Evolutionary conservation across 2,329 filamentous ascomycete species (phyloP), one percentile per base, ranked within the genome.

Genomic region (Stromatinia cepivora): DNA sequence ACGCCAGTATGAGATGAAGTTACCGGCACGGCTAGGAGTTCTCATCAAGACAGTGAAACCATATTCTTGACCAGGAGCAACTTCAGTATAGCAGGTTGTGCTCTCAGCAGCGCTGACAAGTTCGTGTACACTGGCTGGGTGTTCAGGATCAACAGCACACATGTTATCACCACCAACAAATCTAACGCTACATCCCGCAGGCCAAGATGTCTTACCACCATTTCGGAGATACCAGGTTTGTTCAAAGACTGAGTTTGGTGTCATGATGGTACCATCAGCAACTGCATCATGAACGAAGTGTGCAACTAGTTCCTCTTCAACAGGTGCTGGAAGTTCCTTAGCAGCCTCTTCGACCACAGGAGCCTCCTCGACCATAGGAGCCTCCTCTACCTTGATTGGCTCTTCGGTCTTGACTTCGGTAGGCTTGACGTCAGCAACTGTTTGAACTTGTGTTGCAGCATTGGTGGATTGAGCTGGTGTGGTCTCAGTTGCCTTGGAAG

Each of bases 101-200:
- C 92, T 97, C 83, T 95, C 91, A 68, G 89, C 92, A 66, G 94
- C 93, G 46, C 88, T 88, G 50, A 89, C 86, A 70, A 97, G 88
- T 75, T 94, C 89, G 52, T 86, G 85, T 69, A 93, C 88, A 74
- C 90, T 92, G n/a, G 91, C 89, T 34, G 93, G 92, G 76, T 91
- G 91, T 71, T 85, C 86, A 65, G 91, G 88, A 79, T 97, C 92
- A 67, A 97, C 86, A 74, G 94, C 91, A 75, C 96, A 92, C 95
- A 99, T 98, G 81, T 94, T 93, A 80, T 98, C 94, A 64, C 95
- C 95, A 70, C 94, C 93, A 70, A 96, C 91, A 77, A 94, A 97
- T 80, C 92, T 92, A 75, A 98, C 92, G 69, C 90, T 91, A 84
- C 93, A 97, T 71, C 94, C 95, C 68, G 89, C 87, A 50, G 95